These are phyloP conservation scores for Saxophila tyrrhenica DNA, from an alignment of 495 filamentous ascomycete genomes.

Conservation along the genomic window DNA sequence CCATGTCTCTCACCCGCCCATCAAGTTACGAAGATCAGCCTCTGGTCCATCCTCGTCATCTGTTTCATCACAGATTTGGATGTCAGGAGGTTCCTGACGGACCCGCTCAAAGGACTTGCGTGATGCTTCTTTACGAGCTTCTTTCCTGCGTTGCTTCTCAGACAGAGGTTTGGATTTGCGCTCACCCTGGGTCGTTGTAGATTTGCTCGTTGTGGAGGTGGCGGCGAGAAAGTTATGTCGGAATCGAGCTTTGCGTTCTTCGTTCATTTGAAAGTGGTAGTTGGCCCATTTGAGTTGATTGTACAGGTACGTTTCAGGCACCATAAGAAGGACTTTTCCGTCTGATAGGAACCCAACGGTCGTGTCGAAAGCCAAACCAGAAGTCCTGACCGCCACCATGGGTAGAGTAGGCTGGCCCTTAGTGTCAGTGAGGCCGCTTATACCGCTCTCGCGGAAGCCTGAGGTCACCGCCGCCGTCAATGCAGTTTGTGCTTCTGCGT, in stretches of 20 bases:
- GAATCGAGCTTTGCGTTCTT: slow-evolving; percentile 51
- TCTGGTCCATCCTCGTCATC: too few relatives aligned
- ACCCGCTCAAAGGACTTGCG: not conserved
- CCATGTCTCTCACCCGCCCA: too few relatives aligned
- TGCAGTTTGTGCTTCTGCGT: slow-evolving; percentile 57
- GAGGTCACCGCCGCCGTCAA: slow-evolving; percentile 62
- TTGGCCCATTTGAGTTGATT: slow-evolving; percentile 59
- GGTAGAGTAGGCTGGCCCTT: slow-evolving; percentile 2
- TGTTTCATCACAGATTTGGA: too few relatives aligned
- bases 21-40: too few relatives aligned
- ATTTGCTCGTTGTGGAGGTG: not conserved
- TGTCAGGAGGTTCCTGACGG: too few relatives aligned
- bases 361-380: slow-evolving; percentile 67
- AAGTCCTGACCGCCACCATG: slow-evolving; percentile 74
- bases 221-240: not conserved
- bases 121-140: not conserved
- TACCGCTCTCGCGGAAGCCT: slow-evolving; percentile 84
- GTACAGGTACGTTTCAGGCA: slow-evolving; percentile 46
- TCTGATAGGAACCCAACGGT: slow-evolving; percentile 48
- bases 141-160: not conserved
- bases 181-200: not conserved
- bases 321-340: slow-evolving; percentile 25
- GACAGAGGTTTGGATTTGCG: not conserved
- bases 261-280: slow-evolving; percentile 64
- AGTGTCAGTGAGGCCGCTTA: slow-evolving; percentile 4